Base-by-base conservation (phyloP, 768 basidiomycete genomes). In the Pleurotus giganteus region DNA sequence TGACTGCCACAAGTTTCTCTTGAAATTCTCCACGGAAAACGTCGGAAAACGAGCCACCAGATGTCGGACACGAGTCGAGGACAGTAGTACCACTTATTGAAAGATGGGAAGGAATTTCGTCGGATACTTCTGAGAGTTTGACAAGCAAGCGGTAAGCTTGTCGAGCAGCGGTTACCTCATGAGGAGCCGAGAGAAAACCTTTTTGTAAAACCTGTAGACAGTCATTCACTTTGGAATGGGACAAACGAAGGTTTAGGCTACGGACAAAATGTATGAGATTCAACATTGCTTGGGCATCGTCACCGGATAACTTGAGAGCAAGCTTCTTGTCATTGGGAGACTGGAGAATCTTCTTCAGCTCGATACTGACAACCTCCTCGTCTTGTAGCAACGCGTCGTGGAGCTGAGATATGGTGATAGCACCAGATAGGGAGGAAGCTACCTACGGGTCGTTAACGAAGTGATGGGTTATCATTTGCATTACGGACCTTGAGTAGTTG, bases 231-330 rank as follows among this genome's bases (percentile, higher is more conserved):
- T 12, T 8, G 2, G 21, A 5, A 9, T 5, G 23, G 9, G 23
- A 24, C 2, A 45, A 7, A 24, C 2, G 13, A 45, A 45, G 44
- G 39, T 21, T 41, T 21, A 21, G 7, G 23, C 41, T n/a, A n/a
- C n/a, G 3, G 15, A 53, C 52, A 28, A 41, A 41, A 24, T 53
- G 52, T 24, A 53, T 53, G 11, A 53, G 27, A 19, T 34, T 31
- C n/a, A 53, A 21, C 24, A 53, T 24, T 15, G 37, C 27, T 19
- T 53, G 37, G 43, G 52, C 52, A n/a, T 53, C 42, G 12, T 53
- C 52, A 9, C 39, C 52, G 21, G 21, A 19, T 17, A 53, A 31
- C 7, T 13, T 3, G 12, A 41, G 23, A n/a, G 43, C 39, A 28
- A 6, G 24, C 26, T 45, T 23, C 44, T 28, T 45, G 21, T 45